phyloP scores from a whole-genome alignment of 1,139 yeast genomes.

The Taphrina pruni region DNA sequence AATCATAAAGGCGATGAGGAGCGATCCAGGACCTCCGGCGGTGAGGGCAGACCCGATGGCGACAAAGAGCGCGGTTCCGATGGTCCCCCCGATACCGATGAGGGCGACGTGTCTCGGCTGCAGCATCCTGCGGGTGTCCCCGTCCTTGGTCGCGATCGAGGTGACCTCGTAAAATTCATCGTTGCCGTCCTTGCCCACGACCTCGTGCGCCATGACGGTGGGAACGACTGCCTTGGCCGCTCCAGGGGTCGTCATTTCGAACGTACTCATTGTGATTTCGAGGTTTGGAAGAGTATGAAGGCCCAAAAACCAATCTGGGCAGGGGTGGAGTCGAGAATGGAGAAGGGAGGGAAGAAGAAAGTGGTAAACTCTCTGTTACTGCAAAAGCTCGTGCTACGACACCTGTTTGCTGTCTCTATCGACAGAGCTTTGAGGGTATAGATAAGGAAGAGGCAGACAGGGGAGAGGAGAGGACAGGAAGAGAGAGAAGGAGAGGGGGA shows the following conservation, averaged over 20 bases:
- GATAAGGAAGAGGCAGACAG: too few species aligned
- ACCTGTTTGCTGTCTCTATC: too few species aligned
- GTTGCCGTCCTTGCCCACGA: slow-evolving; percentile 15
- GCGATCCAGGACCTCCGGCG: slow-evolving; percentile 82
- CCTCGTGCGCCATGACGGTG: slow-evolving; percentile 13
- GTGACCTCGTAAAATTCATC: slow-evolving; percentile 28
- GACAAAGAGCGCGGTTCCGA: slow-evolving; percentile 61
- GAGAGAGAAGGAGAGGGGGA: too few species aligned
- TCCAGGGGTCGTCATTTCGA: slow-evolving; percentile 7
- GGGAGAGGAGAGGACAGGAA: too few species aligned
- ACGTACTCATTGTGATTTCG: slow-evolving; percentile 4
- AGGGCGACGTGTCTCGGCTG: slow-evolving; percentile 58
- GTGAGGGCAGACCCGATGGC: slow-evolving; percentile 80
- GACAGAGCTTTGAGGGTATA: too few species aligned
- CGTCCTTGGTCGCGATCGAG: slow-evolving; percentile 33
- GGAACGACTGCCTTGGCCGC: slow-evolving; percentile 12
- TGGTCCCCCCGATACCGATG: slow-evolving; percentile 61
- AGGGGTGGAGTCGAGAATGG: neutral
- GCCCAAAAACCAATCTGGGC: neutral
- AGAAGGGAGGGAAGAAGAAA: neutral
- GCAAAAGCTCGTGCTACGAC: too few species aligned
- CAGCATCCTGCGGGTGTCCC: slow-evolving; percentile 52
- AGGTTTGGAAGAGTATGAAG: neutral
- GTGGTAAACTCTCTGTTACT: too few species aligned
- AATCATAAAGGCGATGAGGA: slow-evolving; percentile 69